Conservation (phyloP, 129 eudicot genomes). For the Daucus carota region DH1_v3.0 NC_030381.2:2175001-2175500, state of each 20-base stretch:
- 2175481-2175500: not conserved
- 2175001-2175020: not conserved
- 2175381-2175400: constrained; percentile 65
- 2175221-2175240: constrained; percentile 55
- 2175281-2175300: constrained; percentile 87
- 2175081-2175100: not conserved
- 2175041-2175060: not conserved
- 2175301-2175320: constrained; percentile 11
- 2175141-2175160: constrained; percentile 45
- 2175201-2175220: constrained; percentile 61
- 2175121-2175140: constrained; percentile 64
- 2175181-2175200: constrained; percentile 34
- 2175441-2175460: constrained; percentile 72
- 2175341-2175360: not conserved
- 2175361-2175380: constrained; percentile 13
- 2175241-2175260: constrained; percentile 67
- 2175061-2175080: not conserved
- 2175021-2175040: not conserved
- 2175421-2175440: constrained; percentile 67
- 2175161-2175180: constrained; percentile 44
- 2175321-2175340: not conserved
- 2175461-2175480: constrained; percentile 30
- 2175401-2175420: constrained; percentile 75
- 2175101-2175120: too few species aligned
- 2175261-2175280: constrained; percentile 74